Evolutionary conservation across 163 green algal genomes (phyloP).

Genomic region (Chlorella variabilis): DNA sequence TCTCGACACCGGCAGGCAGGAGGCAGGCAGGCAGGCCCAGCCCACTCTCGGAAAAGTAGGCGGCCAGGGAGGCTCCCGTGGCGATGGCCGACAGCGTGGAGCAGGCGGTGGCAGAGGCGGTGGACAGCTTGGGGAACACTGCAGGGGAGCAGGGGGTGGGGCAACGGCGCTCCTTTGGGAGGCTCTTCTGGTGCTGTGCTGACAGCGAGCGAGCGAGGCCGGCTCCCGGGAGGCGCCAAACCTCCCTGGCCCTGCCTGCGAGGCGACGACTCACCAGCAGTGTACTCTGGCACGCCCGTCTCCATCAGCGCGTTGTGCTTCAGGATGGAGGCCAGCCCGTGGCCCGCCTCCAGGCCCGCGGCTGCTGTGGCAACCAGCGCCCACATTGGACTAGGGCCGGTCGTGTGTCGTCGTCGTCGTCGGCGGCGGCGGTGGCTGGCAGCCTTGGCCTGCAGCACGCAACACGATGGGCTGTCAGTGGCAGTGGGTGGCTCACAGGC

Average conservation of each 20-base stretch:
- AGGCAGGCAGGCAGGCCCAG: too few relatives aligned
- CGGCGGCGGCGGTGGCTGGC: too few relatives aligned
- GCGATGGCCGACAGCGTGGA: slow-evolving; percentile 14
- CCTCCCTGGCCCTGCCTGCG: neutral
- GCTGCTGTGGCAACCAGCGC: slow-evolving; percentile 13
- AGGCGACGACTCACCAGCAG: neutral
- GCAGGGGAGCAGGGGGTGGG: neutral
- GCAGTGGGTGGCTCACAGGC: too few relatives aligned
- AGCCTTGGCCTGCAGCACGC: too few relatives aligned
- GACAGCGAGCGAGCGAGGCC: neutral
- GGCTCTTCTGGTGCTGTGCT: neutral
- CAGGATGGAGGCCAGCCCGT: slow-evolving; percentile 12
- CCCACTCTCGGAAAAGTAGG: slow-evolving; percentile 29
- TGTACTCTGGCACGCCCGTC: neutral
- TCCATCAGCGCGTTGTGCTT: slow-evolving; percentile 29
- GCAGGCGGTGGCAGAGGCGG: slow-evolving; percentile 11
- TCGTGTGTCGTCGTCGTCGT: too few relatives aligned
- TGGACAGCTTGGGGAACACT: slow-evolving; percentile 18
- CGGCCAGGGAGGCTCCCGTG: slow-evolving; percentile 22
- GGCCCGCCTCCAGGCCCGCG: slow-evolving; percentile 19
- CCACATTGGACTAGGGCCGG: slow-evolving; percentile 6
- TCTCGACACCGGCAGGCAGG: neutral
- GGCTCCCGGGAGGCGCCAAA: neutral
- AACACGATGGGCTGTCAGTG: too few relatives aligned
- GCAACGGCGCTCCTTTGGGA: neutral